Conservation (phyloP, 2,329 filamentous ascomycete genomes). For the Penicillium sp. region DNA sequence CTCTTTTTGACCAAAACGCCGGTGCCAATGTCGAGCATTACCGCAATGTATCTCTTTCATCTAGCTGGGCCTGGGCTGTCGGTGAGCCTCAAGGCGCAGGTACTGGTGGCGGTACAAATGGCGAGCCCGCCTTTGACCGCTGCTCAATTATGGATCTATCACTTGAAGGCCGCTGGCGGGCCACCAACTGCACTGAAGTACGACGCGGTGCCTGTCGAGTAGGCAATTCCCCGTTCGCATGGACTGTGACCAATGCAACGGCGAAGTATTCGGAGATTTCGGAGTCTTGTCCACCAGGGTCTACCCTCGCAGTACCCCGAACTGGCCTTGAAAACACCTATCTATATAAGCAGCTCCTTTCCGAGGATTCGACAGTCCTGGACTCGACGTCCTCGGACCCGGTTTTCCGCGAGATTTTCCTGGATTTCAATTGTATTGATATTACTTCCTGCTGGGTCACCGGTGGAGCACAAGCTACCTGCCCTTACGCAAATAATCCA, state of each 20-base stretch:
- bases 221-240: constrained; percentile 55
- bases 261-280: constrained; percentile 48
- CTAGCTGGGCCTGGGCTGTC: constrained; percentile 62
- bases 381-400: constrained; percentile 28
- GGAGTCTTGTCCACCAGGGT: constrained; percentile 49
- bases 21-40: constrained; percentile 49
- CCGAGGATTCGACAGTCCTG: constrained; percentile 28
- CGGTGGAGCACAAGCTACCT: constrained; percentile 55
- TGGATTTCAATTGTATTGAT: constrained; percentile 63
- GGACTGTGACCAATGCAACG: constrained; percentile 51
- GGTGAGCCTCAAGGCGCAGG: constrained; percentile 55
- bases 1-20: constrained; percentile 54
- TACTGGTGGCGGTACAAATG: constrained; percentile 22
- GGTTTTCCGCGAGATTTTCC: constrained; percentile 47
- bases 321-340: constrained; percentile 65
- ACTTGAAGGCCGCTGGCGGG: constrained; percentile 57
- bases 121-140: constrained; percentile 41
- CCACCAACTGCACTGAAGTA: constrained; percentile 54
- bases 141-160: constrained; percentile 58
- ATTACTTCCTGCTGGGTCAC: constrained; percentile 61
- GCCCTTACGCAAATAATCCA: constrained; percentile 55
- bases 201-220: constrained; percentile 60
- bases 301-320: constrained; percentile 58
- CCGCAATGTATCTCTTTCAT: constrained; percentile 50
- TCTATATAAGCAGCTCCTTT: constrained; percentile 47